Conservation (phyloP, 1,139 yeast species). For the Petasospora fabianii region DNA sequence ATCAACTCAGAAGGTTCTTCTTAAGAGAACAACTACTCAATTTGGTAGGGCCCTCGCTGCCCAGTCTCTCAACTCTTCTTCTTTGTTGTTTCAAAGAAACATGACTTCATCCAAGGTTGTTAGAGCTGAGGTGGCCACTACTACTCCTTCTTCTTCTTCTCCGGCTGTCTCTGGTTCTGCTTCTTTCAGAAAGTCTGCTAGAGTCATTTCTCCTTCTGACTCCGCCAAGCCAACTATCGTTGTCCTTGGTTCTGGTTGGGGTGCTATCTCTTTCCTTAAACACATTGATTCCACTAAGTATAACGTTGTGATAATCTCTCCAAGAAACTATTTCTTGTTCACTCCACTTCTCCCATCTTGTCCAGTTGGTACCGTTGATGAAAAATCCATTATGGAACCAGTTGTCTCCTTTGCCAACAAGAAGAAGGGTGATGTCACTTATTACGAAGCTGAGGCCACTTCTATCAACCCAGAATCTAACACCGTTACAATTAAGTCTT, state of each 20-base stretch:
- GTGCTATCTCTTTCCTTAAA: slow-evolving; percentile 79
- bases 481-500: slow-evolving; percentile 51
- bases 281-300: slow-evolving; percentile 83
- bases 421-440: slow-evolving; percentile 76
- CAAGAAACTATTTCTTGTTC: slow-evolving; percentile 90
- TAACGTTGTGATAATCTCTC: slow-evolving; percentile 87
- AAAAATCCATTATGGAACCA: slow-evolving; percentile 88
- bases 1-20: slow-evolving; percentile 14
- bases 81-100: slow-evolving; percentile 13
- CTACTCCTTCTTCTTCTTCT: slow-evolving; percentile 7
- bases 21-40: slow-evolving; percentile 16
- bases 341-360: slow-evolving; percentile 92
- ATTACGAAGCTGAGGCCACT: slow-evolving; percentile 91
- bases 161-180: slow-evolving; percentile 33
- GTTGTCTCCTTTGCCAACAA: slow-evolving; percentile 74
- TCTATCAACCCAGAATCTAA: slow-evolving; percentile 71
- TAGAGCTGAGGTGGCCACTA: slow-evolving; percentile 7
- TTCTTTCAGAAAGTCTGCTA: slow-evolving; percentile 36
- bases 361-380: slow-evolving; percentile 92
- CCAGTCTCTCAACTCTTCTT: slow-evolving; percentile 12
- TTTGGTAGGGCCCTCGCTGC: slow-evolving; percentile 10
- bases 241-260: slow-evolving; percentile 95
- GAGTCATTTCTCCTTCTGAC: slow-evolving; percentile 31
- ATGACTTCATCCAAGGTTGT: slow-evolving; percentile 11
- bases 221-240: slow-evolving; percentile 44